These are phyloP conservation scores for Rachicladosporium sp. DNA, from an alignment of 2,329 filamentous ascomycete species.

Conservation along the genomic window DNA sequence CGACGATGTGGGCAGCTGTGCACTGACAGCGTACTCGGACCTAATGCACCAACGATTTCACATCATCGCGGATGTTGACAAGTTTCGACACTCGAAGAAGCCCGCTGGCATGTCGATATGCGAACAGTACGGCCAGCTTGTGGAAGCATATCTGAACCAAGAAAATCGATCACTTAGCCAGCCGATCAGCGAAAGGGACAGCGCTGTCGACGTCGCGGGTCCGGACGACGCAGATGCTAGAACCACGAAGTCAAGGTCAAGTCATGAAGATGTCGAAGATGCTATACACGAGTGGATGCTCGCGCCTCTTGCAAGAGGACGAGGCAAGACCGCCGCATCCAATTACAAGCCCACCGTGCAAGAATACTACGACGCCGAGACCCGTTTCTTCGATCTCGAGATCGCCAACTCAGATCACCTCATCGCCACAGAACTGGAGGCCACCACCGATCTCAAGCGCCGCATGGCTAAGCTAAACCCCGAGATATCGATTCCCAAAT, in stretches of 20 bases:
- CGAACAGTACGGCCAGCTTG: constrained; percentile 13
- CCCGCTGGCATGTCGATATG: constrained; percentile 10
- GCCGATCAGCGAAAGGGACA: constrained; percentile 10
- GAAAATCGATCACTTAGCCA: constrained; percentile 1
- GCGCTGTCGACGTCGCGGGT: constrained; percentile 15
- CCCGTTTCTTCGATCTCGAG: constrained; percentile 19
- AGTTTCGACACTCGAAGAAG: constrained; percentile 12
- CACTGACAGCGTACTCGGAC: constrained; percentile 18
- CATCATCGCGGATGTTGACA: constrained; percentile 18
- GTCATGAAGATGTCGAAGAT: constrained; percentile 12
- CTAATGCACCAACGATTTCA: constrained; percentile 17
- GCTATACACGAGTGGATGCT: constrained; percentile 22
- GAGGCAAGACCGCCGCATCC: constrained; percentile 3
- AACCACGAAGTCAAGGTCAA: constrained; percentile 6
- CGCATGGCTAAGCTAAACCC: constrained; percentile 93
- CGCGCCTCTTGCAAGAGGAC: constrained; percentile 9
- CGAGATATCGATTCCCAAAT: constrained; percentile 40
- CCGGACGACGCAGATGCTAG: background rate
- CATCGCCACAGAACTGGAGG: constrained; percentile 14
- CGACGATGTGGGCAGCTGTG: constrained; percentile 20
- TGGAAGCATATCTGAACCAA: constrained; percentile 9
- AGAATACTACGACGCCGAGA: constrained; percentile 20
- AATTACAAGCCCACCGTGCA: constrained; percentile 11
- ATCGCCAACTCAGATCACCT: constrained; percentile 14
- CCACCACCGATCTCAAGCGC: constrained; percentile 53